Base-by-base conservation (phyloP, 129 eudicot species). In the Saussurea involucrata region DNA sequence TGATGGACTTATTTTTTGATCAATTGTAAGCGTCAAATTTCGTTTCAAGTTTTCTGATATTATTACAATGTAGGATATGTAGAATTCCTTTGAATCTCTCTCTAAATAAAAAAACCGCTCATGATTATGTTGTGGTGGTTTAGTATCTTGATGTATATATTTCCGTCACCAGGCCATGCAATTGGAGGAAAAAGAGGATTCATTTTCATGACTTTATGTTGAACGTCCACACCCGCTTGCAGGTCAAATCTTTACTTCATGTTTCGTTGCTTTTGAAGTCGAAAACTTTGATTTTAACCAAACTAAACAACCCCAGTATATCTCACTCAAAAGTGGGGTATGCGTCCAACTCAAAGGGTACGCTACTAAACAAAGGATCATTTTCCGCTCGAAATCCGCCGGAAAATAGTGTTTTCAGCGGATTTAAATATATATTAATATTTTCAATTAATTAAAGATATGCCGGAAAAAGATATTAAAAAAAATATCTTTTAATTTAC, bases 181-280 rank as follows among this genome's bases (percentile, higher is more conserved):
- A 69, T 68, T 94, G 98, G 98, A 91, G 96, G 86, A 94, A 87
- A 86, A 94, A 81, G 80, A 84, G 98, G 81, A 94, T 90, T 67
- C 98, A 94, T 91, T 94, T 91, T 87, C 98, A 94, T 53, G 97
- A 94, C 90, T 94, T 94, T 66, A 94, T 94, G 98, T 83, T 94
- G 72, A 84, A 86, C 68, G 97, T 94, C 66, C 98, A 94, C 84
- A 91, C 93, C 87, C 89, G 96, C 28, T 83, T 94, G 86, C 97
- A 86, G 83, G 98, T 91, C 83, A 87, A 68, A 63, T 49, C 64
- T 29, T 28, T 68, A 8, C 31, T 58, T 34, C 24, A n/a, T 53
- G 13, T 24, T 57, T 22, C 0, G 6, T 46, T 46, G 60, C 63
- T 49, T 72, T 34, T 32, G 32, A 63, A 72, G 78, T 80, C 20